phyloP scores from a whole-genome alignment of 169 alveolate species.

The Blepharisma undulans region DNA sequence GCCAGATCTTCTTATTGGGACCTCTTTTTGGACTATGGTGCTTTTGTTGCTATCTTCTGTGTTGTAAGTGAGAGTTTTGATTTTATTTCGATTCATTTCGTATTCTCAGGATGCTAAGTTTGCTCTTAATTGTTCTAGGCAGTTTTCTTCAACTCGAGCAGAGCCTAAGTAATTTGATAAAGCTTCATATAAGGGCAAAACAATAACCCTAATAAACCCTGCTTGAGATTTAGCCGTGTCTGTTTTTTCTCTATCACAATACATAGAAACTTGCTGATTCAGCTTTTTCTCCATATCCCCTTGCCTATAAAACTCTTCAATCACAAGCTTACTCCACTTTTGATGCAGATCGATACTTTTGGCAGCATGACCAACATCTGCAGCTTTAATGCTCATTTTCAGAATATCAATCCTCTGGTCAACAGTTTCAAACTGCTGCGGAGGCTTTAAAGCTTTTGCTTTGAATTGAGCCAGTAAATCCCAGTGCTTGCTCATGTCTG shows the following conservation, averaged over 20 bases:
- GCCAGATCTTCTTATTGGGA: neutral
- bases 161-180: neutral
- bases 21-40: neutral
- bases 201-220: conserved; percentile 90
- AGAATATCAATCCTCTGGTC: conserved; percentile 80
- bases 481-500: conserved; percentile 93
- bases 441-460: conserved; percentile 55
- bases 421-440: conserved; percentile 51
- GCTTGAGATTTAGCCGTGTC: conserved; percentile 91
- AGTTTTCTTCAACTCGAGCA: neutral
- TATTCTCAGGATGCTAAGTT: neutral
- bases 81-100: neutral
- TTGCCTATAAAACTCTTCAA: conserved; percentile 91
- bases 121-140: neutral
- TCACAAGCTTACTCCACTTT: conserved; percentile 88
- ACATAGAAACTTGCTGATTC: conserved; percentile 91
- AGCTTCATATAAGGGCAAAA: conserved; percentile 86
- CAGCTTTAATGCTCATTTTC: conserved; percentile 84
- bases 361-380: conserved; percentile 94
- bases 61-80: neutral
- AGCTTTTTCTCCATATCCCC: conserved; percentile 87
- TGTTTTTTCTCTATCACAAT: conserved; percentile 92
- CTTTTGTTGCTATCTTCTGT: neutral
- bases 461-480: conserved; percentile 84
- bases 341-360: conserved; percentile 89